A percentile compares a stretch with the other conserved stretches of the same genome.
These are phyloP conservation scores for Nemania serpens DNA, from an alignment of 2,329 filamentous ascomycete species.

Conservation along the genomic window DNA sequence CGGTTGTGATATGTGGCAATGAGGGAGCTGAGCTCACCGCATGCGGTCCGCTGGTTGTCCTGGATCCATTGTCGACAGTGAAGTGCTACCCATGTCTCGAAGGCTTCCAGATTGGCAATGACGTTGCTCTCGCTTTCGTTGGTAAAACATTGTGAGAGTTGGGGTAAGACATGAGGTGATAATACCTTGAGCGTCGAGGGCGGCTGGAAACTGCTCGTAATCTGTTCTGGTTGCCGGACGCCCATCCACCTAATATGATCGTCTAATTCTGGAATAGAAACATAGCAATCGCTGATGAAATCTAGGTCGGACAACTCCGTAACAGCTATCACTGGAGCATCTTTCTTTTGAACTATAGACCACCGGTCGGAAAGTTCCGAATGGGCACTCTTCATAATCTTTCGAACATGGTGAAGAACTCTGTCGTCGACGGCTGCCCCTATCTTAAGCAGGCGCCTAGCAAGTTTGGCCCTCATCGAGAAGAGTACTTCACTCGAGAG, in stretches of 20 bases:
- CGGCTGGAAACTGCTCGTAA: neutral
- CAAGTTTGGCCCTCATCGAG: conserved; percentile 51
- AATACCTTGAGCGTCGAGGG: neutral
- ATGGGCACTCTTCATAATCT: neutral
- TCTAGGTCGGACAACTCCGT: conserved; percentile 16
- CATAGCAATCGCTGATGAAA: neutral
- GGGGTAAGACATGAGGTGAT: neutral
- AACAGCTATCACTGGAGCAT: neutral
- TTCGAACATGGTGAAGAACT: neutral
- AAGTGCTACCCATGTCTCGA: conserved; percentile 17
- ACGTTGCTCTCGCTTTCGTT: neutral
- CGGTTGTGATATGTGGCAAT: conserved; percentile 5
- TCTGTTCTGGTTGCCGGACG: neutral
- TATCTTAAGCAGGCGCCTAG: conserved; percentile 50
- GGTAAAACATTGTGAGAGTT: neutral
- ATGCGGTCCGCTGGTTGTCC: neutral
- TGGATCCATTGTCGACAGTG: neutral
- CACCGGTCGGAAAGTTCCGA: neutral
- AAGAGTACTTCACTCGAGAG: conserved; percentile 41
- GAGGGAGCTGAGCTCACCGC: neutral
- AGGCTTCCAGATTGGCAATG: neutral
- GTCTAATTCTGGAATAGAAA: conserved; percentile 9
- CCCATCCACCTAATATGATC: neutral
- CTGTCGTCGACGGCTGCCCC: neutral
- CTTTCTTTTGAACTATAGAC: neutral